A percentile compares a stretch with the other conserved stretches of the same genome.
Conservation (phyloP, 805 yeast genomes). For the Saccharomyces cerevisiae region DNA sequence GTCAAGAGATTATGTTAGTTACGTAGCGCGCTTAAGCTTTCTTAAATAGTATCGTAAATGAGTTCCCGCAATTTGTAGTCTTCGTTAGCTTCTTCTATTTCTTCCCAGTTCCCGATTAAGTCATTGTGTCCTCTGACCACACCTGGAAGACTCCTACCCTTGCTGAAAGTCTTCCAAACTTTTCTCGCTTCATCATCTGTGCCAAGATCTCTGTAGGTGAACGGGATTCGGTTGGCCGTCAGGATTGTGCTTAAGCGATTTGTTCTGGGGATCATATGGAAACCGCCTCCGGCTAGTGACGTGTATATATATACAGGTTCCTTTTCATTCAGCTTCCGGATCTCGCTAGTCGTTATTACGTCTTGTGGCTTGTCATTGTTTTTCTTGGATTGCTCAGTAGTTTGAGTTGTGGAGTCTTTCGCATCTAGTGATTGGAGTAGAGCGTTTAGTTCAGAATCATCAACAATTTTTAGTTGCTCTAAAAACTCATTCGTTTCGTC, state of each 20-base stretch:
- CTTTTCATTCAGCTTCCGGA: conserved; percentile 27
- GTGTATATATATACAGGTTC: conserved; percentile 74
- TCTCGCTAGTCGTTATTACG: conserved; percentile 11
- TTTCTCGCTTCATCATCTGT: conserved; percentile 81
- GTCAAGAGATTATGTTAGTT: neutral
- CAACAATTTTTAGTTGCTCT: conserved; percentile 20
- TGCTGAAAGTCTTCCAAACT: conserved; percentile 69
- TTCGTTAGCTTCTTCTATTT: conserved; percentile 80
- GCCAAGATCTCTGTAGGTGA: conserved; percentile 68
- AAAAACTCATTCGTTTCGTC: conserved; percentile 29
- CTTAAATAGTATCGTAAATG: conserved; percentile 53
- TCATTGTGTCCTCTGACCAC: conserved; percentile 77
- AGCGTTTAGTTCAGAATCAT: conserved; percentile 16
- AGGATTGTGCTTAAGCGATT: conserved; percentile 67
- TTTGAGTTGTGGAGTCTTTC: neutral
- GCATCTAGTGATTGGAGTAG: conserved; percentile 13
- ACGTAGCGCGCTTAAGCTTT: conserved; percentile 1
- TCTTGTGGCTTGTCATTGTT: neutral
- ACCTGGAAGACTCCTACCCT: conserved; percentile 75
- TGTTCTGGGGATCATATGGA: conserved; percentile 69
- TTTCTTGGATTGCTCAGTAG: neutral
- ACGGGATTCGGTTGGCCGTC: conserved; percentile 62
- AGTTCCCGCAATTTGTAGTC: conserved; percentile 56
- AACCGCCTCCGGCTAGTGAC: conserved; percentile 79
- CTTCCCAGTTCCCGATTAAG: conserved; percentile 77